A percentile compares a stretch with the other conserved stretches of the same genome.
These are phyloP conservation scores for Metschnikowia drakensbergensis DNA, from an alignment of 805 yeast genomes.

Conservation along the genomic window DNA sequence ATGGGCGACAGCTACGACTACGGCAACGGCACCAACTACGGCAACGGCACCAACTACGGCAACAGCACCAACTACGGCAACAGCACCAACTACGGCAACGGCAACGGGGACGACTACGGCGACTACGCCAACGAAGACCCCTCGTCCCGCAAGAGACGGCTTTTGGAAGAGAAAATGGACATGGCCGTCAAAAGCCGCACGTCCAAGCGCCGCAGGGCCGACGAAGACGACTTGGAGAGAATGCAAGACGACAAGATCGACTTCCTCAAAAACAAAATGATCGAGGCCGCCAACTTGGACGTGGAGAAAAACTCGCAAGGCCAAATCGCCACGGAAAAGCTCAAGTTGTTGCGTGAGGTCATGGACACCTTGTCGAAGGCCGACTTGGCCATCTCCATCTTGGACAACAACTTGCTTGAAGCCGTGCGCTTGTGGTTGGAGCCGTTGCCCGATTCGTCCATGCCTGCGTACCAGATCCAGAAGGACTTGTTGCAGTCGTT, in stretches of 20 bases:
- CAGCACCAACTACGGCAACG: slow-evolving; percentile 14
- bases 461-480: slow-evolving; percentile 97
- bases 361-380: slow-evolving; percentile 72
- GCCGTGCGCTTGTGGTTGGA: slow-evolving; percentile 96
- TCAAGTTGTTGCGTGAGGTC: slow-evolving; percentile 77
- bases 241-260: slow-evolving; percentile 91
- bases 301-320: slow-evolving; percentile 58
- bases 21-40: neutral
- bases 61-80: neutral
- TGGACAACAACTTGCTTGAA: slow-evolving; percentile 90
- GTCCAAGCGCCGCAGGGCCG: slow-evolving; percentile 60
- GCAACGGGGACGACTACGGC: neutral
- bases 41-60: slow-evolving; percentile 14
- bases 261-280: slow-evolving; percentile 82
- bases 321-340: slow-evolving; percentile 69
- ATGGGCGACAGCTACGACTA: neutral
- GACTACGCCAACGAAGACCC: slow-evolving; percentile 33
- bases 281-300: slow-evolving; percentile 76
- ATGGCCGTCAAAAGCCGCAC: slow-evolving; percentile 65
- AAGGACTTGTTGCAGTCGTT: slow-evolving; percentile 76
- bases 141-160: slow-evolving; percentile 54
- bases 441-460: slow-evolving; percentile 95
- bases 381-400: slow-evolving; percentile 82
- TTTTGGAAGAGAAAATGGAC: slow-evolving; percentile 77
- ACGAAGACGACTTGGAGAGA: slow-evolving; percentile 91